Conservation (phyloP, 257 asterid species). For the Nicotiana tabacum region DNA sequence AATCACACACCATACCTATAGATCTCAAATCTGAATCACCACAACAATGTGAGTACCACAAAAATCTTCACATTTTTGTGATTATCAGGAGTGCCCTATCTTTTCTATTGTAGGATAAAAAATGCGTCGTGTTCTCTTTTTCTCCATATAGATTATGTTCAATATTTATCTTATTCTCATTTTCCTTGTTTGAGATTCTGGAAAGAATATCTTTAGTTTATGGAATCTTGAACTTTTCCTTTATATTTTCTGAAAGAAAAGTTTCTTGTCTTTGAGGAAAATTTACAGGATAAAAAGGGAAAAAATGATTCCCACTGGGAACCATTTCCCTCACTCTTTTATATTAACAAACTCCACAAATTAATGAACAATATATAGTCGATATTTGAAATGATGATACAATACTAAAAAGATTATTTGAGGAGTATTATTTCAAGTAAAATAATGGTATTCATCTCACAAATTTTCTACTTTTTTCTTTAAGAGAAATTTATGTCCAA, state of each 20-base stretch:
- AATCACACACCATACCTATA: not conserved
- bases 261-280: slow-evolving; percentile 1
- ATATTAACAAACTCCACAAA: too few species aligned
- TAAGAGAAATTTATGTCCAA: too few species aligned
- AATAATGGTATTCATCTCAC: too few species aligned
- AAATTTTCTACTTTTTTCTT: too few species aligned
- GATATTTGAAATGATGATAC: too few species aligned
- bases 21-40: not conserved
- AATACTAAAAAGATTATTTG: too few species aligned
- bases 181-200: not conserved
- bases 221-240: not conserved
- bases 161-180: not conserved
- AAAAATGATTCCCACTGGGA: not conserved
- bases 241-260: slow-evolving; percentile 5
- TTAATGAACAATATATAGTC: too few species aligned
- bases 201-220: not conserved
- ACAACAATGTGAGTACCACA: not conserved
- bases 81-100: not conserved
- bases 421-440: too few species aligned
- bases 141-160: not conserved
- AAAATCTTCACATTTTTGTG: not conserved
- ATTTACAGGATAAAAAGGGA: not conserved
- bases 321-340: not conserved
- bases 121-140: not conserved
- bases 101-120: not conserved